phyloP scores from a whole-genome alignment of 805 yeast genomes.

The Pichia deserticola region DNA sequence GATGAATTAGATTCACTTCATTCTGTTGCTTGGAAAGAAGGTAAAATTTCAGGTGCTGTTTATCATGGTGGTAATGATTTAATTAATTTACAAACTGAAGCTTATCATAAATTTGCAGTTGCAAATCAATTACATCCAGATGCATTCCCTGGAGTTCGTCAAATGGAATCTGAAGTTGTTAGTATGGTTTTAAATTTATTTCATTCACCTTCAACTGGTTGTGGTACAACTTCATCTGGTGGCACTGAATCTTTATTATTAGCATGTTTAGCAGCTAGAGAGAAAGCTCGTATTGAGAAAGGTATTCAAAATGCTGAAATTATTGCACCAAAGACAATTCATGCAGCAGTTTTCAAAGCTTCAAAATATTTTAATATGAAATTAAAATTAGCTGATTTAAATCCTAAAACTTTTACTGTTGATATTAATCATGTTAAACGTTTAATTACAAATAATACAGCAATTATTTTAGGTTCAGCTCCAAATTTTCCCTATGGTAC shows the following conservation, averaged over 20 bases:
- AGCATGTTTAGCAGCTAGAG: conserved; percentile 84
- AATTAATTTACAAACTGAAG: conserved; percentile 63
- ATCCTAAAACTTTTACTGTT: conserved; percentile 53
- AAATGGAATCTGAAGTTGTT: conserved; percentile 94
- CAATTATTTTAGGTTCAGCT: conserved; percentile 84
- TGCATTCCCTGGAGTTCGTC: conserved; percentile 91
- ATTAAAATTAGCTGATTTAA: conserved; percentile 72
- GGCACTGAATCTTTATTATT: conserved; percentile 90
- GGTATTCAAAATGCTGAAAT: conserved; percentile 76
- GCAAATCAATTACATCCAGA: conserved; percentile 97
- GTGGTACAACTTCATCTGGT: conserved; percentile 86
- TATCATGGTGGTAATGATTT: conserved; percentile 91
- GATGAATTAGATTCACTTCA: conserved; percentile 45
- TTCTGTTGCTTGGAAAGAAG: conserved; percentile 68
- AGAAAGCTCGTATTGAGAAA: conserved; percentile 50
- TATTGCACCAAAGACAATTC: conserved; percentile 82
- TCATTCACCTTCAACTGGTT: conserved; percentile 66
- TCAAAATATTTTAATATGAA: conserved; percentile 84
- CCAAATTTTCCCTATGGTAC: conserved; percentile 98
- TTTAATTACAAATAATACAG: conserved; percentile 71
- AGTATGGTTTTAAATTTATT: conserved; percentile 78
- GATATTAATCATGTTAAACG: conserved; percentile 54
- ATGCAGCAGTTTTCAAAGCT: conserved; percentile 94
- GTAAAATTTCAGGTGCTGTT: conserved; percentile 90
- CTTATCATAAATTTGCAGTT: conserved; percentile 70